Conservation (phyloP, 768 basidiomycete genomes). For the Mycena crocata region DNA sequence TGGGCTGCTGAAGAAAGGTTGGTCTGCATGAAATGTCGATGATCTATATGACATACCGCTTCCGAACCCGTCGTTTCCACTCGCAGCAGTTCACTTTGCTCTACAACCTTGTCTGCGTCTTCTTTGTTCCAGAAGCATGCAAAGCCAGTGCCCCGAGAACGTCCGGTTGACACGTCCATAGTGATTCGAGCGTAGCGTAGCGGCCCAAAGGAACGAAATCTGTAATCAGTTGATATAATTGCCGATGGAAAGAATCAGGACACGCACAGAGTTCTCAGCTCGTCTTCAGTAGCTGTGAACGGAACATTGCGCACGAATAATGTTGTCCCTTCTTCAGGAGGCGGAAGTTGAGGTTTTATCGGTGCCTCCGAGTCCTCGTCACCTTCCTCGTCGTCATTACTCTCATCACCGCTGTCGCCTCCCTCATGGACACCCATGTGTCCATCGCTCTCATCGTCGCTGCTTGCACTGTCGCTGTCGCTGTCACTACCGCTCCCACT, state of each 20-base stretch:
- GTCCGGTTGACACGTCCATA: slow-evolving; percentile 82
- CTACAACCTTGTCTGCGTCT: slow-evolving; percentile 87
- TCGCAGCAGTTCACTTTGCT: slow-evolving; percentile 80
- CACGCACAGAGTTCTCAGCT: slow-evolving; percentile 86
- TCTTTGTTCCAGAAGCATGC: slow-evolving; percentile 96
- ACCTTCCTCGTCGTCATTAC: slow-evolving; percentile 53
- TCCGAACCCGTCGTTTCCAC: slow-evolving; percentile 68
- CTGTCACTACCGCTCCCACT: slow-evolving; percentile 46
- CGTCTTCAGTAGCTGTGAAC: slow-evolving; percentile 93
- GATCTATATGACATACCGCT: slow-evolving; percentile 37
- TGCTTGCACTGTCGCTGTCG: slow-evolving; percentile 41
- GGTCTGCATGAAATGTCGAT: background rate
- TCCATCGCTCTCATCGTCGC: slow-evolving; percentile 53
- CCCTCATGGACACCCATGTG: slow-evolving; percentile 58
- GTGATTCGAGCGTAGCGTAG: slow-evolving; percentile 94
- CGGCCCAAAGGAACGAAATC: slow-evolving; percentile 93
- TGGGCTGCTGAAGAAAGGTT: slow-evolving; percentile 50
- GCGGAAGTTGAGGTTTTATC: slow-evolving; percentile 77
- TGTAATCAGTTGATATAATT: slow-evolving; percentile 42
- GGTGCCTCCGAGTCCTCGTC: slow-evolving; percentile 56
- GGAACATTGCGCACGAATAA: slow-evolving; percentile 95
- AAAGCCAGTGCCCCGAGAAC: slow-evolving; percentile 95
- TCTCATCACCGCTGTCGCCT: slow-evolving; percentile 37
- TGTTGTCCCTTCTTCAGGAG: slow-evolving; percentile 89
- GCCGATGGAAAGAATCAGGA: slow-evolving; percentile 20